Evolutionary conservation across 1,284 basidiomycete species (phyloP).

Genomic region (Termitomyces sp.): DNA sequence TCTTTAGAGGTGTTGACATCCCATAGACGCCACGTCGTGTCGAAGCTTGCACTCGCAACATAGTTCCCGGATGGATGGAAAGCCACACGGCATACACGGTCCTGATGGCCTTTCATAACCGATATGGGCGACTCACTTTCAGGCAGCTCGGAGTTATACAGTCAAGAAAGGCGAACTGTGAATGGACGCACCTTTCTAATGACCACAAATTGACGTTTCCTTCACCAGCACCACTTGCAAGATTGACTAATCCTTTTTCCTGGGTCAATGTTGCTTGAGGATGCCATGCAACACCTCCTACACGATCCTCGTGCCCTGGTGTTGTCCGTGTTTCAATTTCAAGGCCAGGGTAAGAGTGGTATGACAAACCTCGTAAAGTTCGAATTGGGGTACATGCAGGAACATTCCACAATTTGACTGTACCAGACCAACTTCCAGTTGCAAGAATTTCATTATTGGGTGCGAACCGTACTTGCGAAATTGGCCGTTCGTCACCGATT

Average conservation of each 20-base stretch:
- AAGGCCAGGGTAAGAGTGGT: neutral
- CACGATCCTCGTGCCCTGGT: constrained; percentile 82
- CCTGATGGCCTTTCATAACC: constrained; percentile 83
- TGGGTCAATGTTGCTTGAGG: constrained; percentile 87
- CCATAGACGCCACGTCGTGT: constrained; percentile 99
- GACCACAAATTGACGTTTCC: constrained; percentile 87
- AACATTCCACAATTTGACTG: constrained; percentile 92
- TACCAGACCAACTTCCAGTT: constrained; percentile 95
- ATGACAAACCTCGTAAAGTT: constrained; percentile 58
- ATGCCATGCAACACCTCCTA: constrained; percentile 98
- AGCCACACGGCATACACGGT: constrained; percentile 87
- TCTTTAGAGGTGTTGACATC: constrained; percentile 81
- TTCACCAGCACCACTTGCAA: constrained; percentile 91
- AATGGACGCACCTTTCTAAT: constrained; percentile 57
- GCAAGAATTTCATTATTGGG: constrained; percentile 87
- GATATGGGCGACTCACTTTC: constrained; percentile 74
- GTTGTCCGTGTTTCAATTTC: neutral
- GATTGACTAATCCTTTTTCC: constrained; percentile 65
- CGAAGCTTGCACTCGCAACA: constrained; percentile 92
- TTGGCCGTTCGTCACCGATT: constrained; percentile 93
- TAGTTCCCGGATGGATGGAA: constrained; percentile 96
- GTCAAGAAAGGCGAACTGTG: neutral
- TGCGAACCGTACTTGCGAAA: constrained; percentile 92
- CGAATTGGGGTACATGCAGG: constrained; percentile 79
- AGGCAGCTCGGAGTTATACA: constrained; percentile 4